These are phyloP conservation scores for Mortierella sp. DNA, from an alignment of 371 early-diverging fungal species.

Conservation along the genomic window DNA sequence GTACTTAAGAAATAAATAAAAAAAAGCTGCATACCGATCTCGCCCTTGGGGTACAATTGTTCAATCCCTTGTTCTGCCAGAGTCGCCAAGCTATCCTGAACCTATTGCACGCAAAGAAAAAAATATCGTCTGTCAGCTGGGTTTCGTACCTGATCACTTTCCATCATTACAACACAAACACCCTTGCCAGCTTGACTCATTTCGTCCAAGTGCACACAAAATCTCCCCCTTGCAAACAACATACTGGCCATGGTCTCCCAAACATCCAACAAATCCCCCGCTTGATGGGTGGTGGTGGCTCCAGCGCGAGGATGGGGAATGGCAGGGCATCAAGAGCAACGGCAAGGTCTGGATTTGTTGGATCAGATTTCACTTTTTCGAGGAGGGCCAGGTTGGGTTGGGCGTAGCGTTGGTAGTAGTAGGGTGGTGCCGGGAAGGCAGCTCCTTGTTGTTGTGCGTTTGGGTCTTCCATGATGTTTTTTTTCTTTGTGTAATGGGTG, in stretches of 20 bases:
- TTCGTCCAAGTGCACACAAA: too few relatives aligned
- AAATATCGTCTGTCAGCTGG: not conserved
- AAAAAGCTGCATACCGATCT: conserved; percentile 60
- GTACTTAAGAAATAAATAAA: not conserved
- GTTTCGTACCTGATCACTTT: not conserved
- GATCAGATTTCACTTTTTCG: conserved; percentile 39
- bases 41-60: conserved; percentile 75
- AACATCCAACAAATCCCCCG: conserved; percentile 77
- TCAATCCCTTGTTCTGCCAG: conserved; percentile 76
- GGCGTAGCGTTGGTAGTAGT: conserved; percentile 76
- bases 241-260: conserved; percentile 81
- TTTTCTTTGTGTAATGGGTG: not conserved
- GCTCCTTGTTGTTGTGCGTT: conserved; percentile 62
- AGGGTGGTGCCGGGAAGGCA: conserved; percentile 81
- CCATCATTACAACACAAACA: not conserved
- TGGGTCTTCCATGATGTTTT: conserved; percentile 49
- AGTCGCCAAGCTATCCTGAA: conserved; percentile 71
- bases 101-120: conserved; percentile 44
- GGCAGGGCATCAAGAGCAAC: conserved; percentile 63
- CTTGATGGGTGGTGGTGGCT: conserved; percentile 76
- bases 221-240: conserved; percentile 8
- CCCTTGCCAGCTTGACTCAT: not conserved
- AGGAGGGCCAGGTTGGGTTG: conserved; percentile 68
- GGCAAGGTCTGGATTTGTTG: conserved; percentile 37
- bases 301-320: conserved; percentile 61